Conservation (phyloP, 2,329 filamentous ascomycete genomes). For the Gnomoniopsis sp. region DNA sequence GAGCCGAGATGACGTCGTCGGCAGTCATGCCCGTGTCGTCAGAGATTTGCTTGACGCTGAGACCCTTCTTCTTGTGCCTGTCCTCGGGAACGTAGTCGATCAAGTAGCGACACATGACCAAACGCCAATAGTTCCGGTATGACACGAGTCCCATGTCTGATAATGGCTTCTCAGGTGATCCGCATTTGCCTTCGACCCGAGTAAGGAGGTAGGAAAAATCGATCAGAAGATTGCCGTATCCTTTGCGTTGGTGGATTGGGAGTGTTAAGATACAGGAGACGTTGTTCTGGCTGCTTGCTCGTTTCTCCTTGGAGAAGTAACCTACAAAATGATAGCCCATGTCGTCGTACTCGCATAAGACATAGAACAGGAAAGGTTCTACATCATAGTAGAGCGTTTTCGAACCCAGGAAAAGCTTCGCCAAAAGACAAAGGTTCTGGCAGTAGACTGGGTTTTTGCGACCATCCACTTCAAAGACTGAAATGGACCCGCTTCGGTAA, state of each 20-base stretch:
- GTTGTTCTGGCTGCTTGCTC: conserved; percentile 91
- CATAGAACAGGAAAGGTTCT: conserved; percentile 95
- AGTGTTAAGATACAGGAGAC: conserved; percentile 96
- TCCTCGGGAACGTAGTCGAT: conserved; percentile 49
- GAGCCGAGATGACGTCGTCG: conserved; percentile 90
- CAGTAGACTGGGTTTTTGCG: conserved; percentile 98
- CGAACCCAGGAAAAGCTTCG: conserved; percentile 96
- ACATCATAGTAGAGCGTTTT: conserved; percentile 99
- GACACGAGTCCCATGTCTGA: conserved; percentile 98
- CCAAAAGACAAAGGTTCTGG: conserved; percentile 92
- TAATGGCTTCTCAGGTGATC: conserved; percentile 93
- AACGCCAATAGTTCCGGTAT: conserved; percentile 95
- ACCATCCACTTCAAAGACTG: conserved; percentile 96
- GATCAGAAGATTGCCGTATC: conserved; percentile 93
- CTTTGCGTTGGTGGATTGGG: conserved; percentile 94
- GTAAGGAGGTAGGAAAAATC: conserved; percentile 98
- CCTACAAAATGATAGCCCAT: conserved; percentile 94
- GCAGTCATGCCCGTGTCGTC: conserved; percentile 91
- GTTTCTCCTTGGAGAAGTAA: conserved; percentile 99
- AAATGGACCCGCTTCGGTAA: conserved; percentile 85
- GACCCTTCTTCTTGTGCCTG: conserved; percentile 39
- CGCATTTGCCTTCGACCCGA: conserved; percentile 86
- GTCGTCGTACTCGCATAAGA: conserved; percentile 91
- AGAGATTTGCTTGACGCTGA: conserved; percentile 68
- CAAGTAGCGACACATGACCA: conserved; percentile 82